Base-by-base conservation (phyloP, 345 rosid species). In the Aquilaria sinensis region DNA sequence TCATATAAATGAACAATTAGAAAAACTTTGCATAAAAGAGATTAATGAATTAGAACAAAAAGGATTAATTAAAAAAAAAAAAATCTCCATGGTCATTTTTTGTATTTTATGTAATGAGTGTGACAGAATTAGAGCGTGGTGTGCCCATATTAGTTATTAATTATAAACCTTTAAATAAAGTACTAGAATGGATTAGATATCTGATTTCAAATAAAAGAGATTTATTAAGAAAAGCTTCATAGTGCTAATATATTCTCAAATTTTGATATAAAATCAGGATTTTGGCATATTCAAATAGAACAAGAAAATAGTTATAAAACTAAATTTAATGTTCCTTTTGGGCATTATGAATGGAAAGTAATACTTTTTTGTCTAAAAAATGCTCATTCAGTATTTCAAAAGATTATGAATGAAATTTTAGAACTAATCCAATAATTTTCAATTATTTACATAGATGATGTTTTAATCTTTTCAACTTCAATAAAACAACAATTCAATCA, bases 371-470 rank as follows among this genome's bases (percentile, higher is more conserved):
- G 49, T 6, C 49, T 46, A 7, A 46, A 46, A 7, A 46, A 12
- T 0, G n/a, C 5, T 41, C 58, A 23, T 7, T 31, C 32, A 8
- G 32, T 23, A 56, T 56, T 56, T 32, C 14, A 56, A n/a, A 32
- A 15, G 32, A 56, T 56, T 9, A 56, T 56, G 37, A 56, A 56
- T 56, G 58, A 56, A 4, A 56, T 56, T 46, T 46, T 46, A 46
- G 12, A 8, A 29, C 32, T n/a, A 29, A 1, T 29, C 5, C 10
- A 31, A 8, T 6, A 32, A 0, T 31, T 31, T 12, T 3, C 1
- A 3, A 33, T 32, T 10, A 2, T 56, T 12, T 56, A 33, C 9
- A 56, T 56, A 0, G 23, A 34, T 56, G 60, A 56, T 13, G 60
- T 41, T 41, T 31, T 58, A 2, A 15, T 41, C 9, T 58, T 58